These are phyloP conservation scores for Calycina herbarum DNA, from an alignment of 2,329 filamentous ascomycete species.

Conservation along the genomic window DNA sequence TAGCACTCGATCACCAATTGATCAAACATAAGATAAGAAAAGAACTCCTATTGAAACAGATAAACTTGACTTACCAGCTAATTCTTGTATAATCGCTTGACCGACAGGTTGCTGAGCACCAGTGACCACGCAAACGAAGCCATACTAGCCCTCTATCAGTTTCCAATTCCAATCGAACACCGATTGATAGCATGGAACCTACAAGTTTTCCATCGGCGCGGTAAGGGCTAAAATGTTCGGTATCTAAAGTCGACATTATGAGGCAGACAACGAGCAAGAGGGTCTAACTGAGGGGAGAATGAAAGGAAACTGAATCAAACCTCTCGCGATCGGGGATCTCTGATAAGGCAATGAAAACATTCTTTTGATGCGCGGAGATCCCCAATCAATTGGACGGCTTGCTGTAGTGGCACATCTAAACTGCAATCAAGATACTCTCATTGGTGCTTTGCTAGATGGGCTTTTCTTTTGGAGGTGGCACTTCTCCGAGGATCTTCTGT, in stretches of 20 bases:
- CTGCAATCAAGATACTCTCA: constrained; percentile 8
- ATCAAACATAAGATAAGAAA: neutral
- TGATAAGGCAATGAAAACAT: constrained; percentile 7
- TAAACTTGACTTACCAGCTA: constrained; percentile 49
- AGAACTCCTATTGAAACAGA: neutral
- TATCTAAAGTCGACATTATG: constrained; percentile 21
- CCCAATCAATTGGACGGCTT: constrained; percentile 4
- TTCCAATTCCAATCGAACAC: neutral
- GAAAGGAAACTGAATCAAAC: neutral
- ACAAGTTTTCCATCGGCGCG: constrained; percentile 35
- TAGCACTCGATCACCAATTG: constrained; percentile 21
- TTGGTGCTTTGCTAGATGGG: constrained; percentile 6
- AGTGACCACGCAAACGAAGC: constrained; percentile 65
- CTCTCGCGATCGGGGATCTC: neutral
- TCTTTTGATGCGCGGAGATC: constrained; percentile 13
- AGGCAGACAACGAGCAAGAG: neutral
- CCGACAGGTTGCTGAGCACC: constrained; percentile 62
- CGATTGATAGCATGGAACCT: constrained; percentile 9
- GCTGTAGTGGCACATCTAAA: constrained; percentile 1
- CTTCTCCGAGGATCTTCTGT: constrained; percentile 17
- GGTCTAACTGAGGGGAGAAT: neutral
- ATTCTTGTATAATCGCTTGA: constrained; percentile 57
- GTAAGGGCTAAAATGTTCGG: constrained; percentile 35
- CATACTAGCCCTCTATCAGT: constrained; percentile 47
- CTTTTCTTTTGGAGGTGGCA: constrained; percentile 11